Conservation (phyloP, 257 asterid species). For the Nicotiana obtusifolia region DNA sequence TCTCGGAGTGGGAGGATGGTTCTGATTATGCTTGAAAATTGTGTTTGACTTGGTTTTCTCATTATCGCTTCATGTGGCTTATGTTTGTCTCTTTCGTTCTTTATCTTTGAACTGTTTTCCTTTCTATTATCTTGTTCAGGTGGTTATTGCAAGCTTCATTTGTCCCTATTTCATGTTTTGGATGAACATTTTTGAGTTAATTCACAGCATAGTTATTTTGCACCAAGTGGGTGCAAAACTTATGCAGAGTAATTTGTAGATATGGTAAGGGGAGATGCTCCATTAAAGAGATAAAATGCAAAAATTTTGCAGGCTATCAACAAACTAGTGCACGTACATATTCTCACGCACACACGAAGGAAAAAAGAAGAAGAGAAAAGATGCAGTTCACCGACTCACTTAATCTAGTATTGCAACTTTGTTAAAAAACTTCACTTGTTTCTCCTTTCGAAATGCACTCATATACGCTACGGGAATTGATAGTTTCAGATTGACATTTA, state of each 20-base stretch:
- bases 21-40: background rate
- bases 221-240: background rate
- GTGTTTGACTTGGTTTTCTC: background rate
- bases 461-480: background rate
- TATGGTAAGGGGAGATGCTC: too few relatives aligned
- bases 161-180: background rate
- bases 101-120: too few relatives aligned
- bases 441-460: background rate
- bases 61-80: background rate
- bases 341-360: background rate
- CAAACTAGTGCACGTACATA: too few relatives aligned
- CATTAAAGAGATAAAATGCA: too few relatives aligned
- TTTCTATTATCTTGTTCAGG: conserved; percentile 95
- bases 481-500: too few relatives aligned
- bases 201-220: background rate
- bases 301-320: too few relatives aligned
- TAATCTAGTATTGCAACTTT: background rate
- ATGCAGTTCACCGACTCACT: background rate
- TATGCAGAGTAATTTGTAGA: background rate
- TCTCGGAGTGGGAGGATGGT: background rate
- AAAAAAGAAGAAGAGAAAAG: background rate
- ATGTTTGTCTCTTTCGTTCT: too few relatives aligned
- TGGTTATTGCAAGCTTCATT: background rate
- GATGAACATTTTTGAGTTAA: background rate
- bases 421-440: background rate